These are phyloP conservation scores for Kwoniella heveanensis DNA, from an alignment of 768 basidiomycete genomes.

Conservation along the genomic window DNA sequence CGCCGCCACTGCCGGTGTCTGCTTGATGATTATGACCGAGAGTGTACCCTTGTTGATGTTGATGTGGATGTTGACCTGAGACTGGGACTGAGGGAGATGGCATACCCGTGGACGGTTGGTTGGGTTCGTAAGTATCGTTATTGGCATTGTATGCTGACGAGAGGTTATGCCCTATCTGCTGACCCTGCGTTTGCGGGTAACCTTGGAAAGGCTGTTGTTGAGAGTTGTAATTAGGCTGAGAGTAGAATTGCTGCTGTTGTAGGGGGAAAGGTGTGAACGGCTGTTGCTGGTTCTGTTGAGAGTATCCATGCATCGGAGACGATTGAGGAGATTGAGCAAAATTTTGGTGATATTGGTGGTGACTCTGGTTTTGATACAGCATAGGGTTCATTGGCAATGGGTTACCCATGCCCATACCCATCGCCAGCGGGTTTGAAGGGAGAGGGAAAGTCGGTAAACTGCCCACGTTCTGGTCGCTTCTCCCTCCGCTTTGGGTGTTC, in stretches of 20 bases:
- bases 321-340: constrained; percentile 10
- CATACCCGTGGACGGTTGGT: constrained; percentile 15
- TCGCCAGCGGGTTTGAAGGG: constrained; percentile 15
- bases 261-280: neutral
- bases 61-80: too few relatives aligned
- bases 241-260: constrained; percentile 13
- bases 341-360: neutral
- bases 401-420: neutral
- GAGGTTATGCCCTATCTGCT: neutral
- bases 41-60: neutral
- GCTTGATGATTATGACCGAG: constrained; percentile 2
- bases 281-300: constrained; percentile 17
- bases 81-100: constrained; percentile 1
- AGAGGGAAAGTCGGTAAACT: constrained; percentile 14
- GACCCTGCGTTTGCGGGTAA: neutral
- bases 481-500: neutral
- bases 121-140: constrained; percentile 19
- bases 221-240: constrained; percentile 8
- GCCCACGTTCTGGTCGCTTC: neutral
- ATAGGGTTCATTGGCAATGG: constrained; percentile 14
- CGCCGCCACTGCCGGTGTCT: constrained; percentile 5
- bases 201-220: constrained; percentile 13
- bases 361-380: constrained; percentile 4
- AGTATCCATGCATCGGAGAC: neutral
- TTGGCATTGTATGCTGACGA: neutral